Evolutionary conservation across 208 protist species (phyloP).

Genomic region (Trypanosoma boissoni): DNA sequence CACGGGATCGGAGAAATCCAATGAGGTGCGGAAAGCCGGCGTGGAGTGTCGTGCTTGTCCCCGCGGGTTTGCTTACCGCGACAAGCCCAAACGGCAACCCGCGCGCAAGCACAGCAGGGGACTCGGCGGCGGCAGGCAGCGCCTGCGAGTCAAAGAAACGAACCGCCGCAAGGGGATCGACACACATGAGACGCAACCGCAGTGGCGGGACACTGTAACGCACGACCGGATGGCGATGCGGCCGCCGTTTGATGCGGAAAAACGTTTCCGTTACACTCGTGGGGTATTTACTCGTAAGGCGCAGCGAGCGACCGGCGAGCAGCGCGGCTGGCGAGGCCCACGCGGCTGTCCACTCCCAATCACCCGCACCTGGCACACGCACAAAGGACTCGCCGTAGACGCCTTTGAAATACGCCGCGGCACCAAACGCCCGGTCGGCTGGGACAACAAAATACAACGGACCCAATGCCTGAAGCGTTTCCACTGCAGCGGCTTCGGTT

Average conservation of each 20-base stretch:
- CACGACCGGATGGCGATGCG: not conserved
- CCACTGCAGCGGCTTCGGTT: not conserved
- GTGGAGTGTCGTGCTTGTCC: constrained; percentile 62
- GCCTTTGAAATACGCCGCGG: constrained; percentile 56
- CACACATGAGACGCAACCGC: constrained; percentile 26
- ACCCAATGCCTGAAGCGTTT: constrained; percentile 7
- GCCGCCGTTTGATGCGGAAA: constrained; percentile 30
- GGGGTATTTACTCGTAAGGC: constrained; percentile 50
- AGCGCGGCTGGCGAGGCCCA: constrained; percentile 39
- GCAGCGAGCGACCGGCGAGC: constrained; percentile 56
- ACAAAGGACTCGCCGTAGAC: constrained; percentile 45
- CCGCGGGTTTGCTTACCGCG: constrained; percentile 65
- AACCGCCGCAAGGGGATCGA: constrained; percentile 33
- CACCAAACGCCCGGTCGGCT: constrained; percentile 26
- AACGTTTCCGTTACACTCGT: constrained; percentile 52
- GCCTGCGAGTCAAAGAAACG: constrained; percentile 12
- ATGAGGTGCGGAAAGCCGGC: constrained; percentile 44
- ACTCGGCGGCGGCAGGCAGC: not conserved
- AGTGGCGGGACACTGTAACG: constrained; percentile 36
- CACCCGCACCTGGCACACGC: constrained; percentile 1
- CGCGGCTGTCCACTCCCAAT: constrained; percentile 12
- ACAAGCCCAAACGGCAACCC: constrained; percentile 51
- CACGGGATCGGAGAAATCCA: constrained; percentile 27
- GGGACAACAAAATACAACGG: constrained; percentile 43
- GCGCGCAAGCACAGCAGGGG: constrained; percentile 24